Conservation (phyloP, 2,329 filamentous ascomycete species). For the Penicillium sclerotiorum region DNA sequence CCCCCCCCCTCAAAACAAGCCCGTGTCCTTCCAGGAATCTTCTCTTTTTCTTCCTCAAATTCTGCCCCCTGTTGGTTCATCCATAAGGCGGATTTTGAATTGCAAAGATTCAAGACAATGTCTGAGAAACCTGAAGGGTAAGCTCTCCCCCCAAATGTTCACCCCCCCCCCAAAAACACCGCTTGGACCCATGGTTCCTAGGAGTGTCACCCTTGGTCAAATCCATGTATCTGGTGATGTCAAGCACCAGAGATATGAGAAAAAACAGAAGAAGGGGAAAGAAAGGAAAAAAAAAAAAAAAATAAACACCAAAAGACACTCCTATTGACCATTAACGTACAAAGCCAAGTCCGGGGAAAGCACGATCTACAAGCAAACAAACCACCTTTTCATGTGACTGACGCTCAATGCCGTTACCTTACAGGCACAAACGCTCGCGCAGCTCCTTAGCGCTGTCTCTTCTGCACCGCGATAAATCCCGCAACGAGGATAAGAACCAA, state of each 20-base stretch:
- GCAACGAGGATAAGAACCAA: constrained; percentile 33
- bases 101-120: constrained; percentile 11
- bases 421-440: constrained; percentile 57
- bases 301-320: background rate
- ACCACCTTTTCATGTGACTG: constrained; percentile 18
- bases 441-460: constrained; percentile 58
- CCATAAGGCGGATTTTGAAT: no score
- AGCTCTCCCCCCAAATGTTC: constrained; percentile 11
- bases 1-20: constrained; percentile 1
- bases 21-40: background rate
- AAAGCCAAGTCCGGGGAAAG: no score
- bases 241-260: background rate
- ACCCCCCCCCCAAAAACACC: background rate
- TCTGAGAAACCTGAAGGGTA: constrained; percentile 28
- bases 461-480: constrained; percentile 54
- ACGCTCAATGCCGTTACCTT: constrained; percentile 31
- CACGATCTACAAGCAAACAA: constrained; percentile 3
- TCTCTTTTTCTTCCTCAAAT: background rate
- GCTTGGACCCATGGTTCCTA: constrained; percentile 16
- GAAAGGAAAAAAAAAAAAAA: background rate
- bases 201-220: background rate
- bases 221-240: background rate
- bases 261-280: background rate
- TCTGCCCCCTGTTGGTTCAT: background rate
- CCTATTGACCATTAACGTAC: background rate